A percentile compares a stretch with the other conserved stretches of the same genome.
phyloP scores from a whole-genome alignment of 805 yeast genomes.

The Myxozyma melibiosi region DNA sequence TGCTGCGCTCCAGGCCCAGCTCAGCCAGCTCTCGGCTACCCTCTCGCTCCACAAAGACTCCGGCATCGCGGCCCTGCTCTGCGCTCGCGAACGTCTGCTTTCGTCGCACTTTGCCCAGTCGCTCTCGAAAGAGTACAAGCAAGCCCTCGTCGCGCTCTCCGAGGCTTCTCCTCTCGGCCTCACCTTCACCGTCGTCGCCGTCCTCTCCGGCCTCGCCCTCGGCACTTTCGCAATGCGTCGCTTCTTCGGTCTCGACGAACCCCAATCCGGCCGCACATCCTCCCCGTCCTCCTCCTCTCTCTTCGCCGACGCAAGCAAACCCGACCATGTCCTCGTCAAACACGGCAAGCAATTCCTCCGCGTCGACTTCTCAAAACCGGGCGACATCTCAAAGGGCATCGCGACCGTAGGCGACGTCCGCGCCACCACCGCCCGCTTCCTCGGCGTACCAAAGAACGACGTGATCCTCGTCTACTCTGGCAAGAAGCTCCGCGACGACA shows the following conservation, averaged over 20 bases:
- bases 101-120: not conserved
- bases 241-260: constrained; percentile 21
- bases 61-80: not conserved
- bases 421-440: constrained; percentile 25
- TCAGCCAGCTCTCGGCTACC: constrained; percentile 9
- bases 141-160: not conserved
- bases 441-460: constrained; percentile 20
- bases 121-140: not conserved
- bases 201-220: not conserved
- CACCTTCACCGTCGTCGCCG: not conserved
- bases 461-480: constrained; percentile 32
- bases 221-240: constrained; percentile 17
- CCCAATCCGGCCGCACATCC: constrained; percentile 1
- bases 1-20: constrained; percentile 14
- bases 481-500: constrained; percentile 32
- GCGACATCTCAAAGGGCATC: constrained; percentile 30
- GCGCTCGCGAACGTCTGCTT: constrained; percentile 5
- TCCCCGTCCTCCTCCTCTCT: not conserved
- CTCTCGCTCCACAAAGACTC: constrained; percentile 6
- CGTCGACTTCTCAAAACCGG: constrained; percentile 30
- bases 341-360: constrained; percentile 27
- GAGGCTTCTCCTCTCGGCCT: constrained; percentile 3
- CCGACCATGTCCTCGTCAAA: constrained; percentile 30
- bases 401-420: constrained; percentile 37
- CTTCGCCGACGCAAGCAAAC: constrained; percentile 8